These are phyloP conservation scores for Delonix regia DNA, from an alignment of 306 rosid species.

Conservation along the genomic window DNA sequence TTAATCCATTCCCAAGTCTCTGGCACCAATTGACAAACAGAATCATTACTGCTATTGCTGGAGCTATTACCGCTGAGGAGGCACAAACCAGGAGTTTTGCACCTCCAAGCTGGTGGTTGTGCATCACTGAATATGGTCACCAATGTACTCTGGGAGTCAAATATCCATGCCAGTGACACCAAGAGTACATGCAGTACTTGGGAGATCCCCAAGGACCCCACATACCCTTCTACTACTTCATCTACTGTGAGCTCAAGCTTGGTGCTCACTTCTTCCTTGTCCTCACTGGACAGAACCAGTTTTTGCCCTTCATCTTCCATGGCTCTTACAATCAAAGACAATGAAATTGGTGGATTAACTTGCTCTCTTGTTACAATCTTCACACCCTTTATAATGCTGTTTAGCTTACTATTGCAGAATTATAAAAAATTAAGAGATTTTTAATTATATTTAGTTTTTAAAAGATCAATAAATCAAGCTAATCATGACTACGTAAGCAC, in stretches of 20 bases:
- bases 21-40: conserved; percentile 35
- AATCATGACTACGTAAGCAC: neutral
- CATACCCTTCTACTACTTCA: conserved; percentile 43
- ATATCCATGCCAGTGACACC: conserved; percentile 49
- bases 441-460: neutral
- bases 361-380: conserved; percentile 7
- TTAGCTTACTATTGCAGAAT: neutral
- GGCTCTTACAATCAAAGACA: neutral
- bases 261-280: neutral
- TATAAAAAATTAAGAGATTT: neutral
- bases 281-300: conserved; percentile 13
- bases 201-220: conserved; percentile 43
- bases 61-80: neutral
- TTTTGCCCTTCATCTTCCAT: conserved; percentile 36
- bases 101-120: conserved; percentile 43
- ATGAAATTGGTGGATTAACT: neutral
- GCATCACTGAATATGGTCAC: conserved; percentile 46
- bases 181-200: conserved; percentile 38
- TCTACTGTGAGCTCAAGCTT: conserved; percentile 38
- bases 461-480: neutral
- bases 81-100: conserved; percentile 27
- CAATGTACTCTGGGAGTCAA: conserved; percentile 44
- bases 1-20: conserved; percentile 48
- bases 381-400: conserved; percentile 2
- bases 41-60: neutral